Percentiles rank a stretch among this genome's conserved stretches.
Evolutionary conservation across 1,284 basidiomycete species (phyloP).

Genomic region (Singerocomus rubriflavus): DNA sequence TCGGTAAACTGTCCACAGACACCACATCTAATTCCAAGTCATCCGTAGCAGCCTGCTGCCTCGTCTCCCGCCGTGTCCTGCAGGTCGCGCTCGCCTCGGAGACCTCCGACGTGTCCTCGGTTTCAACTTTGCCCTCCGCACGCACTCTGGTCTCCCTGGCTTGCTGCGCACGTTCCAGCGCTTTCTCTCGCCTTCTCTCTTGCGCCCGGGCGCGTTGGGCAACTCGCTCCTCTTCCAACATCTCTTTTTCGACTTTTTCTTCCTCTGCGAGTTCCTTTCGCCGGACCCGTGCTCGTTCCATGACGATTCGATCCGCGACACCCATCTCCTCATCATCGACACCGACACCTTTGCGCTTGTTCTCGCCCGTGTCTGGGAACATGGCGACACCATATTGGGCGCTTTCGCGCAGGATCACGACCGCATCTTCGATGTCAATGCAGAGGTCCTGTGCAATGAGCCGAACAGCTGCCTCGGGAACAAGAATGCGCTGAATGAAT

Average conservation of each 20-base stretch:
- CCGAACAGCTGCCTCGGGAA: slow-evolving; percentile 71
- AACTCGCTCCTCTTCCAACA: slow-evolving; percentile 31
- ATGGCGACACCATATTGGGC: slow-evolving; percentile 74
- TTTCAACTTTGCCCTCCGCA: not conserved
- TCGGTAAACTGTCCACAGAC: slow-evolving; percentile 26
- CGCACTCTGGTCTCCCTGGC: slow-evolving; percentile 13
- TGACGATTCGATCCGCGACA: slow-evolving; percentile 57
- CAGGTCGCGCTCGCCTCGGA: slow-evolving; percentile 12
- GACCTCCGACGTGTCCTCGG: not conserved
- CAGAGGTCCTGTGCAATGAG: slow-evolving; percentile 68
- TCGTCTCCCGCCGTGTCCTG: slow-evolving; percentile 1
- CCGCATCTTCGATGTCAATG: slow-evolving; percentile 44
- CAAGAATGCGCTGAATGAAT: slow-evolving; percentile 69
- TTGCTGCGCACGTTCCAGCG: slow-evolving; percentile 19
- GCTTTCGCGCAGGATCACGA: slow-evolving; percentile 66
- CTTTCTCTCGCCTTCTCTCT: slow-evolving; percentile 26
- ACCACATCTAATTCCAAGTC: slow-evolving; percentile 28
- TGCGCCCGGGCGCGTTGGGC: slow-evolving; percentile 26
- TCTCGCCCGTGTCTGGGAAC: slow-evolving; percentile 63
- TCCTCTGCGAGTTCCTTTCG: slow-evolving; percentile 61
- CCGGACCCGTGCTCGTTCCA: slow-evolving; percentile 60
- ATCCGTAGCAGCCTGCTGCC: not conserved
- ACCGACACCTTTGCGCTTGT: slow-evolving; percentile 36
- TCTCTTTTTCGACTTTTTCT: slow-evolving; percentile 43
- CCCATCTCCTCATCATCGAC: slow-evolving; percentile 38